Evolutionary conservation across 106 monocot genomes (phyloP).

Genomic region (Vanilla planifolia): DNA sequence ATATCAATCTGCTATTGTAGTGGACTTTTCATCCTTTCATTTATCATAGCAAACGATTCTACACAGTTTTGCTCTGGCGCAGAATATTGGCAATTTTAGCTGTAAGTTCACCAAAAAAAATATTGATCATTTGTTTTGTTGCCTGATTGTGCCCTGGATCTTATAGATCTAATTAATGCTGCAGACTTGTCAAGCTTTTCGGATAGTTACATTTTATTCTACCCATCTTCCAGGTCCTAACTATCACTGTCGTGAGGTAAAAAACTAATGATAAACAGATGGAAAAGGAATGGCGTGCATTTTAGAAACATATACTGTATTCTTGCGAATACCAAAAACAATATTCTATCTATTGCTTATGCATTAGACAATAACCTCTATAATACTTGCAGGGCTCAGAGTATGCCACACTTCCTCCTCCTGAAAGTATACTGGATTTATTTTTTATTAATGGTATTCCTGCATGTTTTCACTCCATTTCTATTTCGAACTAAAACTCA

Average conservation of each 20-base stretch:
- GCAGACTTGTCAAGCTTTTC: constrained; percentile 69
- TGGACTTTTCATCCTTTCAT: constrained; percentile 75
- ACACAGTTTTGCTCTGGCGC: constrained; percentile 36
- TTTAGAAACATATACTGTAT: too few species aligned
- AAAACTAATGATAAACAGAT: neutral
- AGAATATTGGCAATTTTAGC: constrained; percentile 19
- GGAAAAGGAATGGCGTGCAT: too few species aligned
- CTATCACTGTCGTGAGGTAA: constrained; percentile 98
- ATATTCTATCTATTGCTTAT: neutral
- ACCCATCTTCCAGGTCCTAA: constrained; percentile 98
- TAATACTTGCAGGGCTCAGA: constrained; percentile 50
- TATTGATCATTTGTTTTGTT: neutral
- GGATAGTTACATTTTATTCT: constrained; percentile 95
- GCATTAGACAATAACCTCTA: neutral
- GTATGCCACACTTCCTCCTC: constrained; percentile 64
- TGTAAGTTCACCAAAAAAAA: constrained; percentile 8
- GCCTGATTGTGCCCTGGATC: neutral
- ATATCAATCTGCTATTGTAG: constrained; percentile 19
- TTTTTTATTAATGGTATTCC: constrained; percentile 73
- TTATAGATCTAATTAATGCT: constrained; percentile 8
- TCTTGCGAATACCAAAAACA: neutral
- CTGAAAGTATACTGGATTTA: constrained; percentile 56
- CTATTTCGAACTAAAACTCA: neutral
- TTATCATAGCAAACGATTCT: constrained; percentile 56
- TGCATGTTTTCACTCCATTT: neutral